Conservation (phyloP, 805 yeast genomes). For the Ogataea allantospora region DNA sequence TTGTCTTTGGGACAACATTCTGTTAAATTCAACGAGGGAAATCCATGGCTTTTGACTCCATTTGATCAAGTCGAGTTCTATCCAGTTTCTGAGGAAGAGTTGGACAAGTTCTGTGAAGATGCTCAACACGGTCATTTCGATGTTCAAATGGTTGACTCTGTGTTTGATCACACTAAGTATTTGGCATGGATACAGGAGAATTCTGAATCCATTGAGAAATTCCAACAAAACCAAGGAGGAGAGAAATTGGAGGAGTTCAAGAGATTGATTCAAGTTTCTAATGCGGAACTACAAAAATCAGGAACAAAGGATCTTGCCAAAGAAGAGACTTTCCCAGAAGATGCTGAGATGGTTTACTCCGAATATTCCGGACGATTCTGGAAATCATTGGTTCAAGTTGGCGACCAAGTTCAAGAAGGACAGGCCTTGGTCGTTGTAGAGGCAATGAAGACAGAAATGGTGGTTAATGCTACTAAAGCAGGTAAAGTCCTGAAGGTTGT, state of each 20-base stretch:
- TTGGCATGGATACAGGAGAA: slow-evolving; percentile 74
- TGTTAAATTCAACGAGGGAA: slow-evolving; percentile 39
- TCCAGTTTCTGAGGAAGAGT: slow-evolving; percentile 83
- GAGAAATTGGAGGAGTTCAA: slow-evolving; percentile 86
- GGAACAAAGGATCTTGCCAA: slow-evolving; percentile 46
- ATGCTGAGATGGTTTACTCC: slow-evolving; percentile 82
- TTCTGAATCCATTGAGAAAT: slow-evolving; percentile 66
- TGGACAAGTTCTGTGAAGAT: slow-evolving; percentile 68
- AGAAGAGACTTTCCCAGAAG: slow-evolving; percentile 65
- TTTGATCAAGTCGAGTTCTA: slow-evolving; percentile 95
- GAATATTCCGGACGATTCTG: slow-evolving; percentile 97
- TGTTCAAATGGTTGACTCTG: slow-evolving; percentile 71
- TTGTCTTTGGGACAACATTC: slow-evolving; percentile 70
- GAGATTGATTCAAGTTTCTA: slow-evolving; percentile 74
- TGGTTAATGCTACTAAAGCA: slow-evolving; percentile 64
- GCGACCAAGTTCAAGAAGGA: slow-evolving; percentile 69
- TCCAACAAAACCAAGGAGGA: slow-evolving; percentile 67
- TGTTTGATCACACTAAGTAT: slow-evolving; percentile 81
- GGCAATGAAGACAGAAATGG: slow-evolving; percentile 99
- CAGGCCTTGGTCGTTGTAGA: slow-evolving; percentile 87
- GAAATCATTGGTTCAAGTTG: slow-evolving; percentile 82
- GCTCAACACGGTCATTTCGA: slow-evolving; percentile 77
- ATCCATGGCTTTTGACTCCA: slow-evolving; percentile 90
- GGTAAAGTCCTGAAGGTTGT: slow-evolving; percentile 73
- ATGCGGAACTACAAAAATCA: slow-evolving; percentile 63